These are phyloP conservation scores for Sophora flavescens DNA, from an alignment of 306 rosid genomes.

Conservation along the genomic window DNA sequence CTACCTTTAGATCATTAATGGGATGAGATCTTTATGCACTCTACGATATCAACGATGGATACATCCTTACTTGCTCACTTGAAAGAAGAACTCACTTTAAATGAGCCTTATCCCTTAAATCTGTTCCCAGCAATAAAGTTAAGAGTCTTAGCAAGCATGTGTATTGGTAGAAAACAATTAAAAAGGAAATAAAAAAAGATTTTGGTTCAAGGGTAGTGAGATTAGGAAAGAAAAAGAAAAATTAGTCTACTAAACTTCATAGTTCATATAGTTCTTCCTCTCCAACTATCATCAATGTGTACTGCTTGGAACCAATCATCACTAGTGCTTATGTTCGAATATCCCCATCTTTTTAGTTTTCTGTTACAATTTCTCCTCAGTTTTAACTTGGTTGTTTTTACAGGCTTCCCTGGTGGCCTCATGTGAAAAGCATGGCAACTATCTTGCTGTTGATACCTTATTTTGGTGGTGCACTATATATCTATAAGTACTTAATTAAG, in stretches of 20 bases:
- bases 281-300: not conserved
- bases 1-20: too few relatives aligned
- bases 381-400: slow-evolving; percentile 36
- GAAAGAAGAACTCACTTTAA: too few relatives aligned
- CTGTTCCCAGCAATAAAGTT: not conserved
- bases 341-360: not conserved
- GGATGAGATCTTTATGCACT: too few relatives aligned
- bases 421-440: slow-evolving; percentile 58
- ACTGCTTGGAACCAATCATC: slow-evolving; percentile 17
- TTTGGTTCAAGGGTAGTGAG: not conserved
- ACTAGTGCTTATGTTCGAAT: slow-evolving; percentile 9
- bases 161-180: not conserved
- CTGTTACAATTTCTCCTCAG: slow-evolving; percentile 26
- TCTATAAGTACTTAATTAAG: slow-evolving; percentile 52
- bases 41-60: too few relatives aligned
- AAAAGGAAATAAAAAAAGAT: slow-evolving; percentile 1
- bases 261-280: not conserved
- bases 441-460: slow-evolving; percentile 60
- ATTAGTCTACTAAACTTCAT: not conserved
- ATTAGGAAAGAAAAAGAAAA: not conserved
- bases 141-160: not conserved
- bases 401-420: slow-evolving; percentile 72
- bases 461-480: slow-evolving; percentile 57
- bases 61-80: too few relatives aligned
- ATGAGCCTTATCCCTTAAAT: not conserved